phyloP scores from a whole-genome alignment of 2,329 filamentous ascomycete species.

The Diplodia mutila region DNA sequence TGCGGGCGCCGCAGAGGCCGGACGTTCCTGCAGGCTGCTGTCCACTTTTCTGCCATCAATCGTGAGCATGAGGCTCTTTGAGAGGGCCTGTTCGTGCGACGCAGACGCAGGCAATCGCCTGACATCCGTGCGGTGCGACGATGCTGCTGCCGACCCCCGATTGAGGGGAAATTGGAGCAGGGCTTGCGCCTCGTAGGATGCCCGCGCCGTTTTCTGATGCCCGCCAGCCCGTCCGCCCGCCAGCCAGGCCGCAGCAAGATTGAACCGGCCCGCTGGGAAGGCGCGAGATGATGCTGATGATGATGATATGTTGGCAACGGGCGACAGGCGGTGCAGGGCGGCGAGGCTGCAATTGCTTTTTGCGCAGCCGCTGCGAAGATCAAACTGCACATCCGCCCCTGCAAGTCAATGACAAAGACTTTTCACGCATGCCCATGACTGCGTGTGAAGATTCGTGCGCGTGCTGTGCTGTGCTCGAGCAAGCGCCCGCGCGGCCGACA shows the following conservation, averaged over 20 bases:
- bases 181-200: neutral
- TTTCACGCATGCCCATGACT: neutral
- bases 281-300: conserved; percentile 13
- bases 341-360: neutral
- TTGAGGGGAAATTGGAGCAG: conserved; percentile 17
- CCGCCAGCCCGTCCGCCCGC: neutral
- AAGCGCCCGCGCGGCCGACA: neutral
- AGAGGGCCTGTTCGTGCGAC: conserved; percentile 23
- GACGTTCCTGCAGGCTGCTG: conserved; percentile 19
- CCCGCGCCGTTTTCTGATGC: neutral
- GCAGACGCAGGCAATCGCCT: conserved; percentile 24
- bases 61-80: conserved; percentile 18
- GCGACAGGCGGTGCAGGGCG: conserved; percentile 13
- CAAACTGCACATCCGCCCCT: conserved; percentile 24
- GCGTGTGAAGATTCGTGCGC: conserved; percentile 2
- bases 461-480: neutral
- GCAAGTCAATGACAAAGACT: conserved; percentile 17
- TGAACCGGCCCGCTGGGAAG: conserved; percentile 16
- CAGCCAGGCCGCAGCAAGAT: conserved; percentile 16
- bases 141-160: neutral
- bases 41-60: conserved; percentile 19
- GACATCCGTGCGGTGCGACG: conserved; percentile 24
- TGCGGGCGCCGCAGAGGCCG: neutral
- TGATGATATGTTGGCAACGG: neutral
- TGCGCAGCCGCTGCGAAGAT: conserved; percentile 16